A percentile compares a stretch with the other conserved stretches of the same genome.
phyloP scores from a whole-genome alignment of 2,329 filamentous ascomycete species.

The Ophiostoma ulmi region DNA sequence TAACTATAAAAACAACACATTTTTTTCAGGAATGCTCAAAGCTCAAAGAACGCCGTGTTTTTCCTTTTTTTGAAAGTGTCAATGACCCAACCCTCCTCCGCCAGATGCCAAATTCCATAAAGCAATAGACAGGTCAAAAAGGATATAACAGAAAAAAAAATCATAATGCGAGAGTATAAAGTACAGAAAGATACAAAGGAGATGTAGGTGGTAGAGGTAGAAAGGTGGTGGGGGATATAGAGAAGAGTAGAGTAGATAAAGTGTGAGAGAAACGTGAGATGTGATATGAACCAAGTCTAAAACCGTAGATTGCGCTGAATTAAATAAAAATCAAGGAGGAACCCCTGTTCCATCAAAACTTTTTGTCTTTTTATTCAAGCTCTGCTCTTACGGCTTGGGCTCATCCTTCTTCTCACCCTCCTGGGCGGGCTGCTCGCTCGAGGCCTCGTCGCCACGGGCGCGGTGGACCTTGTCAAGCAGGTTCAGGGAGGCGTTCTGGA shows the following conservation, averaged over 20 bases:
- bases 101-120: conserved; percentile 4
- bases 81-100: conserved; percentile 11
- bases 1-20: conserved; percentile 13
- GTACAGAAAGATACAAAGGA: conserved; percentile 19
- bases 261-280: background rate
- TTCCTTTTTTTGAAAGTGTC: conserved; percentile 8
- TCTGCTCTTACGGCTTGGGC: conserved; percentile 55
- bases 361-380: background rate
- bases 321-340: background rate
- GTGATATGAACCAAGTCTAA: background rate
- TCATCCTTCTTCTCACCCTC: conserved; percentile 75
- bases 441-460: conserved; percentile 60
- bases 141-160: conserved; percentile 15
- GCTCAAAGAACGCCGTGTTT: conserved; percentile 9
- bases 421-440: conserved; percentile 46
- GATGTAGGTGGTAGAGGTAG: conserved; percentile 21
- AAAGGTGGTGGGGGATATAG: conserved; percentile 29
- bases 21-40: background rate
- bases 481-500: conserved; percentile 91
- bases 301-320: conserved; percentile 1
- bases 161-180: conserved; percentile 16
- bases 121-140: conserved; percentile 15
- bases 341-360: conserved; percentile 18
- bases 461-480: conserved; percentile 99
- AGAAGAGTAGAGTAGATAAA: background rate